phyloP scores from a whole-genome alignment of 192 early-diverging fungal genomes.

The Oehlia diaphana region DNA sequence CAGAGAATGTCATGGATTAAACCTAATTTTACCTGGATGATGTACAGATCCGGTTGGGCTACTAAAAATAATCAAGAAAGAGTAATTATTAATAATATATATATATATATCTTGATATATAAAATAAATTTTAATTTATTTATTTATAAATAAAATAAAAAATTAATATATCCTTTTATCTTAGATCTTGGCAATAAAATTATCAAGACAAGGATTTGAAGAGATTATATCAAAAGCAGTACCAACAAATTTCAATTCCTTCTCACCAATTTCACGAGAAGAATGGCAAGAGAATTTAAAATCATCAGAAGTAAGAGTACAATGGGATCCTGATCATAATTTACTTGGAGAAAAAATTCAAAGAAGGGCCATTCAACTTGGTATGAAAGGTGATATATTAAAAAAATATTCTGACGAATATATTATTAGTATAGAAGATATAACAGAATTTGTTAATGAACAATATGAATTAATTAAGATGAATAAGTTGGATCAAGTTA shows the following conservation, averaged over 20 bases:
- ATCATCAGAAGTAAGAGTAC: slow-evolving; percentile 39
- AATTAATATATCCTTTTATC: slow-evolving; percentile 2
- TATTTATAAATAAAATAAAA: background rate
- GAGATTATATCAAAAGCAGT: slow-evolving; percentile 31
- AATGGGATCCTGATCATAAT: slow-evolving; percentile 53
- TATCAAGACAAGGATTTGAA: slow-evolving; percentile 34
- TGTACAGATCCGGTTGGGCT: slow-evolving; percentile 50
- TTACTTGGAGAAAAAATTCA: slow-evolving; percentile 32
- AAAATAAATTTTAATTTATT: no score
- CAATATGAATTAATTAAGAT: slow-evolving; percentile 6
- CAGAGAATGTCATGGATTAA: slow-evolving; percentile 53
- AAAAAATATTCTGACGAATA: slow-evolving; percentile 31
- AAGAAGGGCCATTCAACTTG: slow-evolving; percentile 47
- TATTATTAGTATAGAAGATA: slow-evolving; percentile 45
- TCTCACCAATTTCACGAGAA: slow-evolving; percentile 15
- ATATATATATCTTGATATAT: no score
- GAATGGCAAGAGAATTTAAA: slow-evolving; percentile 24
- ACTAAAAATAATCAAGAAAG: slow-evolving; percentile 43
- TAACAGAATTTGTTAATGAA: slow-evolving; percentile 36
- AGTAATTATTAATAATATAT: slow-evolving; percentile 22
- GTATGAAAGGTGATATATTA: slow-evolving; percentile 32
- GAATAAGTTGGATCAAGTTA: background rate
- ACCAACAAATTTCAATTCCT: slow-evolving; percentile 24
- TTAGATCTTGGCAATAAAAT: slow-evolving; percentile 35
- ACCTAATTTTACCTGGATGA: slow-evolving; percentile 52